These are phyloP conservation scores for Gaertneriomyces semiglobifer DNA, from an alignment of 192 early-diverging fungal genomes.

Conservation along the genomic window DNA sequence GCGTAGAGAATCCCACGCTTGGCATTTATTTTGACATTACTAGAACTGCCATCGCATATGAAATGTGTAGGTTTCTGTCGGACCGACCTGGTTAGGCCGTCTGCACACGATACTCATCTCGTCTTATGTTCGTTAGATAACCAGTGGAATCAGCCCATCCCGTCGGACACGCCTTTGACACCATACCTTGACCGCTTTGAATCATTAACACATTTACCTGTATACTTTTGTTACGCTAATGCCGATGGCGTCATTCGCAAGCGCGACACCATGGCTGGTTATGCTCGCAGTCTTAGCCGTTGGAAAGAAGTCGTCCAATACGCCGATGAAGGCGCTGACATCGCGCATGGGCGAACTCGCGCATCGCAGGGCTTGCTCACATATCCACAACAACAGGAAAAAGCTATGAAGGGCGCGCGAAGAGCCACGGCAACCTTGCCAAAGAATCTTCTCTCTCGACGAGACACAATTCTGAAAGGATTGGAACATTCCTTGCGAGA, in stretches of 20 bases:
- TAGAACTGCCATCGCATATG: conserved; percentile 36
- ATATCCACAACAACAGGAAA: background rate
- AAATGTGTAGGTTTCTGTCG: conserved; percentile 24
- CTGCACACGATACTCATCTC: too few species aligned
- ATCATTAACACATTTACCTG: conserved; percentile 36
- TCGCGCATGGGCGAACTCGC: background rate
- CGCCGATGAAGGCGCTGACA: conserved; percentile 7
- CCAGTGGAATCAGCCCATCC: too few species aligned
- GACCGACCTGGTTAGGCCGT: too few species aligned
- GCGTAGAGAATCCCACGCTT: conserved; percentile 41
- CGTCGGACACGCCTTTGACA: conserved; percentile 6
- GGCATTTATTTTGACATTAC: conserved; percentile 38
- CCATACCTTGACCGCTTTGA: conserved; percentile 46
- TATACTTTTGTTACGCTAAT: conserved; percentile 51
- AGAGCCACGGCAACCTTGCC: background rate
- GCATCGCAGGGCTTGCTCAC: background rate
- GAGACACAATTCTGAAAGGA: background rate
- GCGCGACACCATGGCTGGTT: conserved; percentile 42
- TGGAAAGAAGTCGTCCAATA: conserved; percentile 48
- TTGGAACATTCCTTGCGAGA: background rate
- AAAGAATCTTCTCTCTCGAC: background rate
- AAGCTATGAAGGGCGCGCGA: background rate
- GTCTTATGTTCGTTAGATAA: too few species aligned
- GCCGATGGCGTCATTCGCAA: conserved; percentile 39
- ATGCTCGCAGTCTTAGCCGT: conserved; percentile 25